Percentiles rank a stretch among this genome's conserved stretches.
These are phyloP conservation scores for Ceratocystis destructans DNA, from an alignment of 2,329 filamentous ascomycete genomes.

Conservation along the genomic window DNA sequence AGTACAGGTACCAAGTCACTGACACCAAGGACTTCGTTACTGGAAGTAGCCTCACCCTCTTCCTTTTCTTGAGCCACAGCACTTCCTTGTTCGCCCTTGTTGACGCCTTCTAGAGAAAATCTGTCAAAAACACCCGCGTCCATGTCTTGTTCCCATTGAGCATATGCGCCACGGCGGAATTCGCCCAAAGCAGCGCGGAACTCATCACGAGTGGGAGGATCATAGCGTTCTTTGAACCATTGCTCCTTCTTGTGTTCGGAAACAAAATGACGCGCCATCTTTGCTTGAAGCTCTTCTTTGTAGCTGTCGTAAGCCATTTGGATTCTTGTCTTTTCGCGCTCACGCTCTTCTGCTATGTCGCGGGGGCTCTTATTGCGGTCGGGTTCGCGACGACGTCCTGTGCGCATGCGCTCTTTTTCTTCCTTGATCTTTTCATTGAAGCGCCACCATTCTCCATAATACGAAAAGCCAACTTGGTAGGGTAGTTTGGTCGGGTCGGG, in stretches of 20 bases:
- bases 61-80: slow-evolving; percentile 84
- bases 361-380: slow-evolving; percentile 49
- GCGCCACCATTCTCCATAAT: slow-evolving; percentile 78
- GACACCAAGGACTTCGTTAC: slow-evolving; percentile 84
- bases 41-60: slow-evolving; percentile 82
- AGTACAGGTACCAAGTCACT: slow-evolving; percentile 75
- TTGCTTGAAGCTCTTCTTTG: slow-evolving; percentile 54
- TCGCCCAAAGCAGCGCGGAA: slow-evolving; percentile 65
- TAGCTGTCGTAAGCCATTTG: slow-evolving; percentile 55
- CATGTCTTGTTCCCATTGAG: slow-evolving; percentile 79
- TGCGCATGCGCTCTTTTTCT: slow-evolving; percentile 57
- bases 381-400: slow-evolving; percentile 53
- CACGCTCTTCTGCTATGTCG: slow-evolving; percentile 58
- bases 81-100: slow-evolving; percentile 79
- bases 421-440: slow-evolving; percentile 71
- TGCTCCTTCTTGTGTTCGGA: slow-evolving; percentile 87
- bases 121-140: slow-evolving; percentile 81
- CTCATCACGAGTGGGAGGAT: slow-evolving; percentile 63
- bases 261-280: slow-evolving; percentile 82
- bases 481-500: slow-evolving; percentile 58
- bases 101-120: slow-evolving; percentile 84
- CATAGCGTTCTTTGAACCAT: slow-evolving; percentile 95
- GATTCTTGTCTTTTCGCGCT: slow-evolving; percentile 66
- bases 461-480: slow-evolving; percentile 74
- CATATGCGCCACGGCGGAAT: slow-evolving; percentile 64